phyloP scores from a whole-genome alignment of 2,329 filamentous ascomycete genomes.

The Podosphaera fusca region DNA sequence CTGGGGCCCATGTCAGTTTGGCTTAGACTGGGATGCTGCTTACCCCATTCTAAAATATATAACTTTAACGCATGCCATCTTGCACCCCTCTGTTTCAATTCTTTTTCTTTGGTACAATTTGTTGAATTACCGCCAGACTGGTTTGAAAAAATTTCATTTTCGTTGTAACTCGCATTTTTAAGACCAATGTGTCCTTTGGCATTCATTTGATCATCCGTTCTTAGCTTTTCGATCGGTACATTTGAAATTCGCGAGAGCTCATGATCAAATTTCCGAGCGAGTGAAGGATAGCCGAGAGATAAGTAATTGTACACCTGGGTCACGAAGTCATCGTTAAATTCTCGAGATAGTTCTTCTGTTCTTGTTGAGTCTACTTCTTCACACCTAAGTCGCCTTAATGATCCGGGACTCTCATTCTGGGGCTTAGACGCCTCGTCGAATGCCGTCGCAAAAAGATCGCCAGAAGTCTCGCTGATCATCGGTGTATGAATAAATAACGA shows the following conservation, averaged over 20 bases:
- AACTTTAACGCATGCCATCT: slow-evolving; percentile 65
- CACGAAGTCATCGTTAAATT: slow-evolving; percentile 67
- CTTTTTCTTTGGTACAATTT: not conserved
- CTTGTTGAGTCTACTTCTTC: not conserved
- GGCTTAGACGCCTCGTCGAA: slow-evolving; percentile 9
- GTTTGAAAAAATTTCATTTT: slow-evolving; percentile 12
- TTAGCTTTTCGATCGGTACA: slow-evolving; percentile 44
- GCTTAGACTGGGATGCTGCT: slow-evolving; percentile 55
- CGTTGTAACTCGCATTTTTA: slow-evolving; percentile 16
- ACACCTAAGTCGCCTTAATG: not conserved
- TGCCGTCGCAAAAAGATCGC: slow-evolving; percentile 16
- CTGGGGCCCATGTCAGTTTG: slow-evolving; percentile 28
- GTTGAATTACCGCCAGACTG: not conserved
- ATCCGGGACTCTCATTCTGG: not conserved
- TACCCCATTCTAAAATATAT: slow-evolving; percentile 77
- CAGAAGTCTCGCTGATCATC: slow-evolving; percentile 10
- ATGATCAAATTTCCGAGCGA: slow-evolving; percentile 61
- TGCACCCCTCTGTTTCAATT: slow-evolving; percentile 25
- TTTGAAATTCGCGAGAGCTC: slow-evolving; percentile 65
- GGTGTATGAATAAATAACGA: slow-evolving; percentile 18
- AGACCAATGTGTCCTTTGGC: slow-evolving; percentile 52
- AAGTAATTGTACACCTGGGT: slow-evolving; percentile 97
- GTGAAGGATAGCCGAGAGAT: slow-evolving; percentile 71
- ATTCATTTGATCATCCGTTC: slow-evolving; percentile 42
- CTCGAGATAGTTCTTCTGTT: slow-evolving; percentile 23